Evolutionary conservation across 2,329 filamentous ascomycete genomes (phyloP), one percentile per base, ranked within the genome.

Genomic region (Penicillium sp.): DNA sequence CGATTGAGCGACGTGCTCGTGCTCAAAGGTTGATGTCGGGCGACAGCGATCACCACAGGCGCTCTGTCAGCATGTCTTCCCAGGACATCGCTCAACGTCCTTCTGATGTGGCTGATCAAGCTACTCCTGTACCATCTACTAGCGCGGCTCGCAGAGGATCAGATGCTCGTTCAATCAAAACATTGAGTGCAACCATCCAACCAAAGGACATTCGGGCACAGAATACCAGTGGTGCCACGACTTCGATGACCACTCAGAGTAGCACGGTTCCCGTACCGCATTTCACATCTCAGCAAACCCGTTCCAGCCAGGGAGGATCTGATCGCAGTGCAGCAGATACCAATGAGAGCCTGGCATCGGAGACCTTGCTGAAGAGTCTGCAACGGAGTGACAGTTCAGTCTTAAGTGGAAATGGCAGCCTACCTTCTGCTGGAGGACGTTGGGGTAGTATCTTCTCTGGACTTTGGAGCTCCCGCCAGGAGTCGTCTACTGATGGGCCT

Each of bases 381-480:
- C 80, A 82, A 55, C 78, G 84, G 68, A 84, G 81, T 58, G 80
- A 83, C 59, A 85, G 79, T 56, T 82, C 81, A 7, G 76, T 79
- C 42, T 70, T 75, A 11, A 81, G 78, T 61, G 77, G 77, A 52
- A 74, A 78, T 52, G 81, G 79, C 59, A 81, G 78, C 55, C 76
- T 82, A 25, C 81, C 81, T 22, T 78, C 78, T 35, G 75, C 78
- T 4, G 70, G 71, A 53, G 83, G 81, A 58, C 81, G 81, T 37
- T 87, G 84, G 85, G 83, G 83, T 22, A 84, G 80, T 37, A 74
- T 87, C 51, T 81, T 85, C 66, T 85, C 82, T 59, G 80, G 80
- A 2, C 79, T 87, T 59, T 87, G 85, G 85, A 81, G 76, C 64
- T 75, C 78, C 38, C 80, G 78, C 16, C 79, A 81, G 52, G 79